Conservation (phyloP, 768 basidiomycete genomes). For the Pisolithus tinctorius region DNA sequence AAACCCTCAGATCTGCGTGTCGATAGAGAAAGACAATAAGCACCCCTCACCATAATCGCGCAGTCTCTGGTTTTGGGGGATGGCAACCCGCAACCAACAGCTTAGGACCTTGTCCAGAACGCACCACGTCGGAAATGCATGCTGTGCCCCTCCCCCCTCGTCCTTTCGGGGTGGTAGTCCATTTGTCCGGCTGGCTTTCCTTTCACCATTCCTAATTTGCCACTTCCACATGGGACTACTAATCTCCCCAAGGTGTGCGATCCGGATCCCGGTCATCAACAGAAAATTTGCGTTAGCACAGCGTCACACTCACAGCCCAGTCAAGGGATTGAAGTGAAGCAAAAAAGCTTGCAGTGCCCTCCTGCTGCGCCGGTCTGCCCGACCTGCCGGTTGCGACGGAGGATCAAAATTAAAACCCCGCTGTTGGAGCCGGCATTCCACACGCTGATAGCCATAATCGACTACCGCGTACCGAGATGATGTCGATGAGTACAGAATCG, state of each 20-base stretch:
- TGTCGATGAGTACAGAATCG: constrained; percentile 24
- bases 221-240: neutral
- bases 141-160: neutral
- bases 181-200: neutral
- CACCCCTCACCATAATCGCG: neutral
- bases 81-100: neutral
- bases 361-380: neutral
- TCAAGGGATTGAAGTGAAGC: neutral
- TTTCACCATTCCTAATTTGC: neutral
- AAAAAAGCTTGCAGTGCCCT: neutral
- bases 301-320: neutral
- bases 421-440: neutral
- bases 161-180: neutral
- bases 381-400: constrained; percentile 1
- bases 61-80: constrained; percentile 3
- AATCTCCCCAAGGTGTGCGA: neutral
- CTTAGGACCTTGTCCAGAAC: neutral
- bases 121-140: neutral
- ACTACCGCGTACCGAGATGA: constrained; percentile 4
- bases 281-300: neutral
- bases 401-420: constrained; percentile 2
- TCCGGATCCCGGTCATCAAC: neutral
- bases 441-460: neutral
- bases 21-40: neutral
- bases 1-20: neutral